phyloP scores from a whole-genome alignment of 1,139 yeast species.

The Candida sp. region DNA sequence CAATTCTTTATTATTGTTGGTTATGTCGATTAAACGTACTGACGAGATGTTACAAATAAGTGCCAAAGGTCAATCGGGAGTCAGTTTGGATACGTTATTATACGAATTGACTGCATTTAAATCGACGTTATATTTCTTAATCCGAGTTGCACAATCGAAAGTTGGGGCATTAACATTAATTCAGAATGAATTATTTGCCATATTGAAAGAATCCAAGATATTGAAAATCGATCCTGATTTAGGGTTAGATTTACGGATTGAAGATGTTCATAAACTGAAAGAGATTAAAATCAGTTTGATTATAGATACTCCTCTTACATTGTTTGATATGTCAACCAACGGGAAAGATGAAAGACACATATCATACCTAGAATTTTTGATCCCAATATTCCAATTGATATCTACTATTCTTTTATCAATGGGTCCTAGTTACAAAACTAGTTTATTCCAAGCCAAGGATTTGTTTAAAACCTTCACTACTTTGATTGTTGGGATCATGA shows the following conservation, averaged over 20 bases:
- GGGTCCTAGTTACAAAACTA: conserved; percentile 73
- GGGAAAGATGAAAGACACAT: conserved; percentile 21
- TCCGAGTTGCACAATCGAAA: conserved; percentile 73
- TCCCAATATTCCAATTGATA: conserved; percentile 77
- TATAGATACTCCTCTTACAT: conserved; percentile 49
- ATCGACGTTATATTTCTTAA: conserved; percentile 63
- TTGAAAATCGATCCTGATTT: conserved; percentile 75
- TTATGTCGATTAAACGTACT: conserved; percentile 64
- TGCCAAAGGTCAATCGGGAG: conserved; percentile 23
- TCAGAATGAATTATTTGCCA: conserved; percentile 68
- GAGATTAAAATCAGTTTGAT: conserved; percentile 37
- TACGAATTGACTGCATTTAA: conserved; percentile 78
- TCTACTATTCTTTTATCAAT: conserved; percentile 67
- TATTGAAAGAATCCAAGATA: conserved; percentile 55
- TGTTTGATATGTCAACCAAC: conserved; percentile 19
- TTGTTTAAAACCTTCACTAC: conserved; percentile 54
- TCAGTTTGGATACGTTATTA: conserved; percentile 50
- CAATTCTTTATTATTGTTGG: conserved; percentile 62
- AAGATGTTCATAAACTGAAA: conserved; percentile 16
- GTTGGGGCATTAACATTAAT: conserved; percentile 74
- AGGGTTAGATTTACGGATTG: conserved; percentile 50
- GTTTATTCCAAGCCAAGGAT: conserved; percentile 51
- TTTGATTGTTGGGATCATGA: conserved; percentile 64
- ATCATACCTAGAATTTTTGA: conserved; percentile 64
- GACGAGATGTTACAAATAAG: conserved; percentile 57